A percentile compares a stretch with the other conserved stretches of the same genome.
phyloP scores from a whole-genome alignment of 441 rosid species.

The Jatropha podagrica region DNA sequence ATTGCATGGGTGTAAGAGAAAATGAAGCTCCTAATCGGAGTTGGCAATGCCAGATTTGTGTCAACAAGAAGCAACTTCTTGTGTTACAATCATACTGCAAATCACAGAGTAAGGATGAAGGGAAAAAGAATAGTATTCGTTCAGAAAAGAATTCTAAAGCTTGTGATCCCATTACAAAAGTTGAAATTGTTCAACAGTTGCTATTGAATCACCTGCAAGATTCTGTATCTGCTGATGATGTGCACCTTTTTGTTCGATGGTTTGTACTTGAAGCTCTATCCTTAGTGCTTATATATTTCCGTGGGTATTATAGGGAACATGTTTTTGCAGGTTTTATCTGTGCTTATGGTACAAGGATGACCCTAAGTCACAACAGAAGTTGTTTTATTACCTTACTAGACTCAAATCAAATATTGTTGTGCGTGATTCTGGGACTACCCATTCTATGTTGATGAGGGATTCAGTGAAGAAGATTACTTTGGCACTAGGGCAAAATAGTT shows the following conservation, averaged over 20 bases:
- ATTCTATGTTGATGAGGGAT: slow-evolving; percentile 68
- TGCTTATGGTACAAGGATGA: slow-evolving; percentile 97
- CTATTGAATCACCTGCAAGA: slow-evolving; percentile 95
- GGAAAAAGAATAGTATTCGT: slow-evolving; percentile 26
- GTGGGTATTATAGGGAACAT: slow-evolving; percentile 25
- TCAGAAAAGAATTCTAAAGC: slow-evolving; percentile 39
- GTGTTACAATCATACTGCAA: slow-evolving; percentile 81
- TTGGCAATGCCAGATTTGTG: slow-evolving; percentile 88
- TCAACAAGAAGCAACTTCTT: slow-evolving; percentile 83
- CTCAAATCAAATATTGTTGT: slow-evolving; percentile 81
- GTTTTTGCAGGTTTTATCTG: slow-evolving; percentile 80
- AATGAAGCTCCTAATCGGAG: slow-evolving; percentile 63
- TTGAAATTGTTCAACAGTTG: slow-evolving; percentile 87
- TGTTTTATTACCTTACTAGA: slow-evolving; percentile 71
- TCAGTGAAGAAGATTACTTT: slow-evolving; percentile 79
- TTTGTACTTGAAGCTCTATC: slow-evolving; percentile 38
- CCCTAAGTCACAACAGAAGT: slow-evolving; percentile 70
- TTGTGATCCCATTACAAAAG: slow-evolving; percentile 50
- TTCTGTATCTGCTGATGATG: slow-evolving; percentile 73
- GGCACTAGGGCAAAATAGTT: slow-evolving; percentile 88
- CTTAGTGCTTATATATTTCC: slow-evolving; percentile 23
- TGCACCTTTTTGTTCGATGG: slow-evolving; percentile 89
- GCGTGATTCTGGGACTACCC: slow-evolving; percentile 69
- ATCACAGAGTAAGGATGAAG: slow-evolving; percentile 53
- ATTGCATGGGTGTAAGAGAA: slow-evolving; percentile 89